Evolutionary conservation across 2,329 filamentous ascomycete genomes (phyloP).

Genomic region (Mollisiaceae sp.): DNA sequence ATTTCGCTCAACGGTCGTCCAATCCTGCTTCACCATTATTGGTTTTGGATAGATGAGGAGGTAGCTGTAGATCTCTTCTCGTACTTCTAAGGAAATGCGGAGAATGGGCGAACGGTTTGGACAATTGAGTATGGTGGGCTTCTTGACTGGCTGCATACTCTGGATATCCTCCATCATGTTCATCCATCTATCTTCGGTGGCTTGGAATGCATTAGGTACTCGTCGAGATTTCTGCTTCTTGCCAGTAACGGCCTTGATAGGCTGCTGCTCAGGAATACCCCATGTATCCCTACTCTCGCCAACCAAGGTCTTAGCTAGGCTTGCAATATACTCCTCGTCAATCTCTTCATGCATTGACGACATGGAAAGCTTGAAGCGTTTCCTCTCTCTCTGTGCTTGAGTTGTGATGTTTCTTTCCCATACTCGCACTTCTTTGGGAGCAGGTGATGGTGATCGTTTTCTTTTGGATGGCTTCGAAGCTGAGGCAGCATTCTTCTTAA

Average conservation of each 20-base stretch:
- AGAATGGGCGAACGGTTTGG: constrained; percentile 29
- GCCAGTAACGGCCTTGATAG: constrained; percentile 16
- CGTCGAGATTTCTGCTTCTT: constrained; percentile 9
- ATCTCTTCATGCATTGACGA: constrained; percentile 13
- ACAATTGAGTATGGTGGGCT: constrained; percentile 21
- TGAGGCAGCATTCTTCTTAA: neutral
- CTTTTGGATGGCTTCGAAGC: constrained; percentile 9
- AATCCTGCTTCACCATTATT: constrained; percentile 37
- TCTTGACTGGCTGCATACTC: neutral
- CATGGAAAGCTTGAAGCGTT: constrained; percentile 21
- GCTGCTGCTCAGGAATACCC: constrained; percentile 16
- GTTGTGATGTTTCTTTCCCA: constrained; percentile 23
- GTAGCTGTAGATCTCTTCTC: constrained; percentile 36
- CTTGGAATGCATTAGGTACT: neutral
- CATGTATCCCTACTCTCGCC: constrained; percentile 22
- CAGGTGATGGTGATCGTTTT: constrained; percentile 1
- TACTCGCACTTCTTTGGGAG: constrained; percentile 13
- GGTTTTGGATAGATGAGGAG: constrained; percentile 30
- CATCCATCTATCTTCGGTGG: constrained; percentile 11
- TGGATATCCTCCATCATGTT: constrained; percentile 21
- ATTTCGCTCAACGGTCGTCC: constrained; percentile 30
- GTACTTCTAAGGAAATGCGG: constrained; percentile 33
- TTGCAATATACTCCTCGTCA: constrained; percentile 20
- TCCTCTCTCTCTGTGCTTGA: constrained; percentile 15
- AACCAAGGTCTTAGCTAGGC: constrained; percentile 11